Evolutionary conservation across 2,329 filamentous ascomycete species (phyloP), one percentile per base, ranked within the genome.

Genomic region (Verticillium nubilum): DNA sequence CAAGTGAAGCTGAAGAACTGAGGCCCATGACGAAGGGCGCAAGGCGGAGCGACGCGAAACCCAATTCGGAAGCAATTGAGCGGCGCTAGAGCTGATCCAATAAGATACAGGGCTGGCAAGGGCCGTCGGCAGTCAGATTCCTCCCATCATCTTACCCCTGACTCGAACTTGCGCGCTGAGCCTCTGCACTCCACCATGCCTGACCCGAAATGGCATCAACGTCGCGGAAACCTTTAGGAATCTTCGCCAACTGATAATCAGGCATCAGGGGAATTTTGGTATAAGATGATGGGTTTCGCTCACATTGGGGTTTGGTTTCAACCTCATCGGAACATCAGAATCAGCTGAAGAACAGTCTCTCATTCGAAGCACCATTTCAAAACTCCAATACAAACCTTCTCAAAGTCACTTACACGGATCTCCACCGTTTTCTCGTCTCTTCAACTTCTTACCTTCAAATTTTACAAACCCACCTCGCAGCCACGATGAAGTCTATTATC

Each of bases 401-500:
- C 42, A n/a, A n/a, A n/a, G n/a, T n/a, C n/a, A n/a, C n/a, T n/a
- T n/a, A n/a, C n/a, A n/a, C n/a, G n/a, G n/a, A n/a, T n/a, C n/a
- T n/a, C n/a, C n/a, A n/a, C n/a, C n/a, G n/a, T n/a, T n/a, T n/a
- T n/a, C n/a, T n/a, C n/a, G n/a, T n/a, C n/a, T n/a, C n/a, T n/a
- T n/a, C n/a, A n/a, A n/a, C n/a, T n/a, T n/a, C n/a, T n/a, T n/a
- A n/a, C n/a, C n/a, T n/a, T n/a, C n/a, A n/a, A n/a, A n/a, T n/a
- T n/a, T n/a, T n/a, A n/a, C n/a, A n/a, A n/a, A n/a, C n/a, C n/a
- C n/a, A n/a, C n/a, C n/a, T n/a, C n/a, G n/a, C n/a, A n/a, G n/a
- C n/a, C 33, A 60, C 5, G 4, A 70, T 69, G 69, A 62, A 61
- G 12, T 47, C 66, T 19, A 52, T 57, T 9, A 27, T 67, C n/a